Percentiles rank a stretch among this genome's conserved stretches.
These are phyloP conservation scores for Candida maris DNA, from an alignment of 805 yeast genomes.

Conservation along the genomic window DNA sequence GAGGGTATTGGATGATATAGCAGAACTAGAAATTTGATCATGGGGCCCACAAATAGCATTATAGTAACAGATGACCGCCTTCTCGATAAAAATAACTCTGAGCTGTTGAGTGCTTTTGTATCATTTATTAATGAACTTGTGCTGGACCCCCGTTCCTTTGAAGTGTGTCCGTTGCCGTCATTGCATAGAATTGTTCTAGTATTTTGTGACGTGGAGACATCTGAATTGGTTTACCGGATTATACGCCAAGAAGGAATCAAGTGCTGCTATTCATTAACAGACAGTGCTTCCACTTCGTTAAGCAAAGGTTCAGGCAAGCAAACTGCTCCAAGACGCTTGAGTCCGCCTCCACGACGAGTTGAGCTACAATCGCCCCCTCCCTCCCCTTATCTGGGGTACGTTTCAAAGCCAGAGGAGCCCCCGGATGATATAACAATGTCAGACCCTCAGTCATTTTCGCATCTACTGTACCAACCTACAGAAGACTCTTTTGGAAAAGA, in stretches of 20 bases:
- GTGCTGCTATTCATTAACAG: slow-evolving; percentile 21
- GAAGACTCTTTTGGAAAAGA: slow-evolving; percentile 15
- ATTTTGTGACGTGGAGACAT: slow-evolving; percentile 17
- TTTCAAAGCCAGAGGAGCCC: slow-evolving; percentile 30
- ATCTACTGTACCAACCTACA: slow-evolving; percentile 27
- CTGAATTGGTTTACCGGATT: slow-evolving; percentile 13
- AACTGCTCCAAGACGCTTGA: slow-evolving; percentile 7
- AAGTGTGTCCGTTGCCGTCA: slow-evolving; percentile 22
- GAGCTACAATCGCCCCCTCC: slow-evolving; percentile 36
- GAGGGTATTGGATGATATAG: too few species aligned
- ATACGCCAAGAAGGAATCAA: slow-evolving; percentile 19
- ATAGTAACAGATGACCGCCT: slow-evolving; percentile 26
- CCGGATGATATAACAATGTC: slow-evolving; percentile 30
- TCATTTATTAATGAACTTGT: slow-evolving; percentile 11
- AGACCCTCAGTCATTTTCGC: slow-evolving; percentile 29
- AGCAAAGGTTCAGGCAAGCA: slow-evolving; percentile 1
- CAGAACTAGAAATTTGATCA: slow-evolving; percentile 1
- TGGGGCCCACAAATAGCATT: slow-evolving; percentile 28
- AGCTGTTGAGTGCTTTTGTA: slow-evolving; percentile 17
- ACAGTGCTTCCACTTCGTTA: slow-evolving; percentile 7
- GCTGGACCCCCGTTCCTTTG: slow-evolving; percentile 16
- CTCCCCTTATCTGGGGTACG: slow-evolving; percentile 33
- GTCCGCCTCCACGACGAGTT: slow-evolving; percentile 27
- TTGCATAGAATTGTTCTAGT: slow-evolving; percentile 27
- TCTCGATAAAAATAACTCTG: slow-evolving; percentile 15